phyloP scores from a whole-genome alignment of 169 alveolate species.

The Cystoisospora suis region DNA sequence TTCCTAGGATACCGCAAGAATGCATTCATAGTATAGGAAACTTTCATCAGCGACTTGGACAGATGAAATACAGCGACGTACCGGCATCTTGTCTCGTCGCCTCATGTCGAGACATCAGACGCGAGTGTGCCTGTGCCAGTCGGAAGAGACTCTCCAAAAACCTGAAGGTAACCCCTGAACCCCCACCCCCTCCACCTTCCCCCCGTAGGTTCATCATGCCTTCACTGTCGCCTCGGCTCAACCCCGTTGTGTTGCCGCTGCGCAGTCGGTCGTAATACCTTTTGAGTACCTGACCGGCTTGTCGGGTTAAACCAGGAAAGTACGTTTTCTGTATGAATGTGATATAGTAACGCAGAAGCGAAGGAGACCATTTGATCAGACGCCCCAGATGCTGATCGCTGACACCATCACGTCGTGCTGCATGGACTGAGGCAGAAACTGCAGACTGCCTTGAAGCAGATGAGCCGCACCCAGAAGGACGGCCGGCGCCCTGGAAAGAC shows the following conservation, averaged over 20 bases:
- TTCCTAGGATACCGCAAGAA: too few species aligned
- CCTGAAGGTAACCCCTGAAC: conserved; percentile 85
- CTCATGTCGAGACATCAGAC: conserved; percentile 75
- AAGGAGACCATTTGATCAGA: neutral
- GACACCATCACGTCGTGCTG: too few species aligned
- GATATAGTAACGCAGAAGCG: neutral
- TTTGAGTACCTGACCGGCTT: neutral
- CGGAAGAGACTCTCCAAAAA: conserved; percentile 89
- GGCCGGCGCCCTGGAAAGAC: too few species aligned
- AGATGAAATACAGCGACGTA: too few species aligned
- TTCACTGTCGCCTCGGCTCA: neutral
- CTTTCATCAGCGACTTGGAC: too few species aligned
- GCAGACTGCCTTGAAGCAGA: too few species aligned
- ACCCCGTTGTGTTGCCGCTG: neutral
- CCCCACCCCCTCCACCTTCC: conserved; percentile 49
- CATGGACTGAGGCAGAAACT: too few species aligned
- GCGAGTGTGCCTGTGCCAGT: conserved; percentile 93
- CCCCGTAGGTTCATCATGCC: neutral
- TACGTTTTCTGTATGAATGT: neutral
- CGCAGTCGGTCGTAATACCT: neutral
- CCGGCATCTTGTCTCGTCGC: conserved; percentile 14
- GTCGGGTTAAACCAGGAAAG: conserved; percentile 13
- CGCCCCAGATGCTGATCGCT: too few species aligned
- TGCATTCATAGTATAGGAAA: too few species aligned
- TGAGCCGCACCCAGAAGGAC: too few species aligned